phyloP scores from a whole-genome alignment of 257 asterid species.

The Cynanchum wilfordii region DNA sequence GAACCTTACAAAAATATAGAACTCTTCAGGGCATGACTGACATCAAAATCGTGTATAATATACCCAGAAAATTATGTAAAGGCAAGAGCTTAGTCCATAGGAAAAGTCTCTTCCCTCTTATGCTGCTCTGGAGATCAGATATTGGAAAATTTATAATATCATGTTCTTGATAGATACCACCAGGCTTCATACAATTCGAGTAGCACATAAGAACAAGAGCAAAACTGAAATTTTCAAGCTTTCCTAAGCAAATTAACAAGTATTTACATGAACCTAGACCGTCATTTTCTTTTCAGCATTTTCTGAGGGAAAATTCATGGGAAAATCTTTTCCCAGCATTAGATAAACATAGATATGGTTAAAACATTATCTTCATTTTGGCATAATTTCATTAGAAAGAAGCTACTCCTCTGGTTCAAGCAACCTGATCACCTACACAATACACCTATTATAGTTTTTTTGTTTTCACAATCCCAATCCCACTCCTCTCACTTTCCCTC shows the following conservation, averaged over 20 bases:
- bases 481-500: background rate
- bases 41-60: background rate
- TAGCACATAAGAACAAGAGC: background rate
- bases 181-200: background rate
- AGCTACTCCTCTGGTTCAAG: background rate
- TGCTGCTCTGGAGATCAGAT: background rate
- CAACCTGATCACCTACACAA: background rate
- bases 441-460: background rate
- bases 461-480: background rate
- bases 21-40: background rate
- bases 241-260: background rate
- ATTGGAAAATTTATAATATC: background rate
- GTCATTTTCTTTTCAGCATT: background rate
- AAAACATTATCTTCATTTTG: background rate
- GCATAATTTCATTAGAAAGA: background rate
- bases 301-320: background rate
- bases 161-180: background rate
- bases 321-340: background rate
- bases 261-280: background rate
- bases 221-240: background rate
- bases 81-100: background rate
- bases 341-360: background rate
- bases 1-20: background rate
- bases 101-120: background rate
- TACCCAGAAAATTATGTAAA: background rate